These are phyloP conservation scores for Podaxis rugospora DNA, from an alignment of 768 basidiomycete genomes.

Conservation along the genomic window DNA sequence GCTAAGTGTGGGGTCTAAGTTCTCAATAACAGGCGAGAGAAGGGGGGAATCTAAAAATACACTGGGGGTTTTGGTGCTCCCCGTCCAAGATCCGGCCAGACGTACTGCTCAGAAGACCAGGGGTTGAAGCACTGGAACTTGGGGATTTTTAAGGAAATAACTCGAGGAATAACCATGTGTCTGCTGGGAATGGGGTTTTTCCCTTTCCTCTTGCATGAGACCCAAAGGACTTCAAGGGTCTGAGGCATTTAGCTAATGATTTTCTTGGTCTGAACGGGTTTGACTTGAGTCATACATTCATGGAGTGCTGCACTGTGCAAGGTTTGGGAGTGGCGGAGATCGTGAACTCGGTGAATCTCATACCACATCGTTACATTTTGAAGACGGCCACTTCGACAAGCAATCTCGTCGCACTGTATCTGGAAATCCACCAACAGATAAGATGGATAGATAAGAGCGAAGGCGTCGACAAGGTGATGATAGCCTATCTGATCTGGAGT, in stretches of 20 bases:
- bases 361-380: background rate
- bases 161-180: background rate
- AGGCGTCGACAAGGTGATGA: background rate
- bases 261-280: background rate
- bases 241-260: too few relatives aligned
- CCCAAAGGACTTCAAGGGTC: background rate
- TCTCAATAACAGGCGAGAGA: background rate
- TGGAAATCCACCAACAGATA: background rate
- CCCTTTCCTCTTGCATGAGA: background rate
- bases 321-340: background rate
- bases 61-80: background rate
- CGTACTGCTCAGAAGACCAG: background rate
- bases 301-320: background rate
- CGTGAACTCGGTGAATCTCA: background rate
- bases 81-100: background rate
- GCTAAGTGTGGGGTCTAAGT: background rate
- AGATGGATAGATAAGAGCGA: slow-evolving; percentile 6
- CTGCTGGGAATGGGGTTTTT: background rate
- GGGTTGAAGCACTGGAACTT: background rate
- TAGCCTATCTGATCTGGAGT: background rate
- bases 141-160: background rate
- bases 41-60: background rate
- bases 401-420: background rate
- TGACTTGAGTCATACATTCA: background rate
- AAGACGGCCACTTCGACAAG: background rate